Evolutionary conservation across 2,329 filamentous ascomycete genomes (phyloP), one percentile per base, ranked within the genome.

Genomic region (Hymenoscyphus occultus): DNA sequence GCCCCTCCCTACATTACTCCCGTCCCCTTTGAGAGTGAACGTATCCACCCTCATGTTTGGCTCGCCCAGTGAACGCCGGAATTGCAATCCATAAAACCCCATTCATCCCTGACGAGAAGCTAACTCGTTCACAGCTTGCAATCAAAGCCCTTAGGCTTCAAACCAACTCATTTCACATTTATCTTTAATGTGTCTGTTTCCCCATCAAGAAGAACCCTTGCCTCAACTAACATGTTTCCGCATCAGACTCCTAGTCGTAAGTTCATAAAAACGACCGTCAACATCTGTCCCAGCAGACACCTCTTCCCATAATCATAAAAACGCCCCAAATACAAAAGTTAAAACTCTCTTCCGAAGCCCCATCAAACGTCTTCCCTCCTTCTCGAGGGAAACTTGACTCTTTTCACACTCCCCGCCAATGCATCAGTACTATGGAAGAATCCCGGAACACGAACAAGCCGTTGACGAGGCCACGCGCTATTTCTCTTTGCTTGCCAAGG

Each of bases 401-500:
- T 39, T 42, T 39, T 63, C 10, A 58, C 39, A 45, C n/a, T 58
- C 19, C 48, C 54, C 5, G 22, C 28, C 35, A 63, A 39, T 16
- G 12, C 19, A 16, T 45, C 51, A 14, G 3, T 59, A 19, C 54
- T 48, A 39, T 13, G 31, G 7, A n/a, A 19, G 14, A 58, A 60
- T 3, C 40, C 56, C 19, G 60, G 57, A 13, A 65, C 16, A 10
- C 45, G n/a, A 6, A 65, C 39, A 28, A 66, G 64, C 16, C 32
- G 42, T 5, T 61, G 39, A 22, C 60, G 48, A 5, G 64, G 64
- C 64, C 64, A 66, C 1, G 51, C 58, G 13, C 61, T 64, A 39
- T 61, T 58, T 14, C 64, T 42, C 35, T 32, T 61, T 28, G 64
- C 61, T 19, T 22, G 22, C 66, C 66, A 68, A 12, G 64, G 54